Conservation (phyloP, 306 rosid genomes). For the Dalbergia cochinchinensis region DNA sequence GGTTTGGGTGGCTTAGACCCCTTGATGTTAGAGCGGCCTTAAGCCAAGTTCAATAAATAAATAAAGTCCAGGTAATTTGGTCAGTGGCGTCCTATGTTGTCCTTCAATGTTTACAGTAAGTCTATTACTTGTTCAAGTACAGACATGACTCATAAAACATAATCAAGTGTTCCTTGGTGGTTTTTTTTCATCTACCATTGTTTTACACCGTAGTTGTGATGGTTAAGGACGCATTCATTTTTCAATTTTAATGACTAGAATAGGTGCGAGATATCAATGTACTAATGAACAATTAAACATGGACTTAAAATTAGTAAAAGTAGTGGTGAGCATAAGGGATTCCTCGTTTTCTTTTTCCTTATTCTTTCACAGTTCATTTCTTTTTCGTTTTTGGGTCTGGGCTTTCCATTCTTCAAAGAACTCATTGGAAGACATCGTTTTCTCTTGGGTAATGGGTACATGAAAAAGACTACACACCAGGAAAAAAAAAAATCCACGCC, state of each 20-base stretch:
- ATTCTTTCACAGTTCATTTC: too few relatives aligned
- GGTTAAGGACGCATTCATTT: not conserved
- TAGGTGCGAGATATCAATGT: too few relatives aligned
- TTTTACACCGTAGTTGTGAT: not conserved
- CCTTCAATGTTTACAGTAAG: constrained; percentile 26
- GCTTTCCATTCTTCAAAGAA: too few relatives aligned
- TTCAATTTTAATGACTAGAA: not conserved
- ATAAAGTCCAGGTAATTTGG: constrained; percentile 49
- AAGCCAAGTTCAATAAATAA: constrained; percentile 44
- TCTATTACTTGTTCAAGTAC: constrained; percentile 22
- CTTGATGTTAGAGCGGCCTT: constrained; percentile 27
- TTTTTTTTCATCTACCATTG: not conserved
- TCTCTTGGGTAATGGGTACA: too few relatives aligned
- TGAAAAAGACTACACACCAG: too few relatives aligned
- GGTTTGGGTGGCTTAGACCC: constrained; percentile 28
- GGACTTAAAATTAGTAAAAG: too few relatives aligned
- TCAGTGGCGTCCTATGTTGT: constrained; percentile 46
- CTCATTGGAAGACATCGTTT: too few relatives aligned
- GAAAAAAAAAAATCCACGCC: too few relatives aligned
- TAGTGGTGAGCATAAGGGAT: too few relatives aligned
- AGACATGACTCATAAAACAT: not conserved
- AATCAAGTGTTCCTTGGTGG: not conserved
- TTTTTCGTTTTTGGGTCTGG: too few relatives aligned
- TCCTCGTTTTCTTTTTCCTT: too few relatives aligned
- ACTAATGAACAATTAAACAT: too few relatives aligned